Conservation (phyloP, 345 rosid species). For the Sonneratia alba region DNA sequence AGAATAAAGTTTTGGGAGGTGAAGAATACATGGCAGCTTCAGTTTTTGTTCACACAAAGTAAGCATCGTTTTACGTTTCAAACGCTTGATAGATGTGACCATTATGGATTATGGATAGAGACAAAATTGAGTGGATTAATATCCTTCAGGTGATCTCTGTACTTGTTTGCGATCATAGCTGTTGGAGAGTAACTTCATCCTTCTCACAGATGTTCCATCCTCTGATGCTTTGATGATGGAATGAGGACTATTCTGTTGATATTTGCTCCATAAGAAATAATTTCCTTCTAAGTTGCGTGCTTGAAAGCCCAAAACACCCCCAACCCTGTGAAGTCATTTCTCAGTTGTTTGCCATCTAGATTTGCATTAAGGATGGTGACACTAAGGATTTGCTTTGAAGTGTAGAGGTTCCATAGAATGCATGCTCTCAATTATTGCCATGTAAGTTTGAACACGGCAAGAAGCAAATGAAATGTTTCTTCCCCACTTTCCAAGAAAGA, state of each 20-base stretch:
- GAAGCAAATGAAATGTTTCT: not conserved
- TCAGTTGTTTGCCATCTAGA: too few species aligned
- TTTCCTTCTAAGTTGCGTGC: not conserved
- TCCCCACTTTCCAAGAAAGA: not conserved
- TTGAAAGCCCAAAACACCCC: too few species aligned
- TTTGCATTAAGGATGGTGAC: not conserved
- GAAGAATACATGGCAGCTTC: constrained; percentile 68
- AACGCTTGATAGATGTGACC: not conserved
- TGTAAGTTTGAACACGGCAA: not conserved
- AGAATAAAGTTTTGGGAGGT: constrained; percentile 35
- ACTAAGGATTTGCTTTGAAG: not conserved
- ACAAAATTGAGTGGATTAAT: not conserved
- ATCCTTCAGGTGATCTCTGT: not conserved
- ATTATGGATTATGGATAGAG: not conserved
- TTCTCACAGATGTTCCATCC: not conserved
- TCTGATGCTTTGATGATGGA: not conserved
- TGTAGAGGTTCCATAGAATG: not conserved
- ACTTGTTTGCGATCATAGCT: not conserved
- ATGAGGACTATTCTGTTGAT: not conserved
- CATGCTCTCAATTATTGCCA: not conserved
- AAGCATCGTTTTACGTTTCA: constrained; percentile 21
- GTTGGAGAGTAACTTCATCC: not conserved
- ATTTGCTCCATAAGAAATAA: not conserved
- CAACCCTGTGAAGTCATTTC: too few species aligned
- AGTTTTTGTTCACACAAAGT: constrained; percentile 74